A percentile compares a stretch with the other conserved stretches of the same genome.
Evolutionary conservation across 768 basidiomycete genomes (phyloP).

Genomic region (Kwoniella heveanensis): DNA sequence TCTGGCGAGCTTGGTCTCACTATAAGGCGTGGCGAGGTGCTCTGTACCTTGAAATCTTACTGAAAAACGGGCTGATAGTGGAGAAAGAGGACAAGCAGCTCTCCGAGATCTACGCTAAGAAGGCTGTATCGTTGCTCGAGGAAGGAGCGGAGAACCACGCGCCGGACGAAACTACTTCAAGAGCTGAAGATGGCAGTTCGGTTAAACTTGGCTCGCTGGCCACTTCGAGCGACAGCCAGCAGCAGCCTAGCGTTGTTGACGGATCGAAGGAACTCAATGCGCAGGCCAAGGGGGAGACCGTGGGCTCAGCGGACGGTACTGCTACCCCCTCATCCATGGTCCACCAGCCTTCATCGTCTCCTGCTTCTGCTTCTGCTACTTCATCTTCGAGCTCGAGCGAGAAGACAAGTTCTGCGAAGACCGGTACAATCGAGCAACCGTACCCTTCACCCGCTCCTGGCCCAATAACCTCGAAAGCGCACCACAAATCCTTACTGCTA

Average conservation of each 20-base stretch:
- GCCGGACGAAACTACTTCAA: conserved; percentile 31
- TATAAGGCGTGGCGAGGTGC: conserved; percentile 55
- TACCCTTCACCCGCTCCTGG: conserved; percentile 15
- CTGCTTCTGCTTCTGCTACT: conserved; percentile 3
- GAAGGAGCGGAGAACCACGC: conserved; percentile 34
- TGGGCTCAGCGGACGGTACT: conserved; percentile 37
- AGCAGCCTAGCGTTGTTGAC: too few species aligned
- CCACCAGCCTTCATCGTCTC: conserved; percentile 16
- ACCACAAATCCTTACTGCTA: conserved; percentile 41
- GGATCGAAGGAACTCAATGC: conserved; percentile 7
- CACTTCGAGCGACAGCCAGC: too few species aligned
- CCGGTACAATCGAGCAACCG: conserved; percentile 12
- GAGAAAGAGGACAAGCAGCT: conserved; percentile 41
- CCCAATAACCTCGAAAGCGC: conserved; percentile 19
- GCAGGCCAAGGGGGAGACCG: conserved; percentile 35
- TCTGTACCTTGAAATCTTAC: conserved; percentile 47
- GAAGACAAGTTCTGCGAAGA: conserved; percentile 10
- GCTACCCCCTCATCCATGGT: conserved; percentile 37
- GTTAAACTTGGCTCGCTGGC: neutral
- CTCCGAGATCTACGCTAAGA: conserved; percentile 39
- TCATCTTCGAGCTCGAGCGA: neutral
- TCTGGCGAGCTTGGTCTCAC: conserved; percentile 57
- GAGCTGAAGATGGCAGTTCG: neutral
- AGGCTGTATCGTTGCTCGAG: conserved; percentile 9
- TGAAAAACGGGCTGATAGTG: conserved; percentile 46